These are phyloP conservation scores for Xylaria hypoxylon DNA, from an alignment of 2,329 filamentous ascomycete species.

Conservation along the genomic window DNA sequence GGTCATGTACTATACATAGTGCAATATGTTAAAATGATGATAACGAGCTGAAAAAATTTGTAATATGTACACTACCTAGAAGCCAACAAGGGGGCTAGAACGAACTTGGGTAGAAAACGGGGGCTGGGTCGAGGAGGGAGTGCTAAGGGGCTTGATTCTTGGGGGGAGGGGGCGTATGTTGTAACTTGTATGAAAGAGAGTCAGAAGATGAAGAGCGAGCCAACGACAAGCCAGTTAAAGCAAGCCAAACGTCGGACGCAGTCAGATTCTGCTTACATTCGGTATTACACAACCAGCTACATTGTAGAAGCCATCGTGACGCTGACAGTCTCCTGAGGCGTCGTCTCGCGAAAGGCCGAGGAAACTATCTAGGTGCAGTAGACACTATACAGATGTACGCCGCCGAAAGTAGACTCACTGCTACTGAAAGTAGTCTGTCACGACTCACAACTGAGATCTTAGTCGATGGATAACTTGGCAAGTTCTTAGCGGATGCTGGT, in stretches of 20 bases:
- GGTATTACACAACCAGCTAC: background rate
- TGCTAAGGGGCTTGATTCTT: conserved; percentile 15
- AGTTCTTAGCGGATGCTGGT: conserved; percentile 13
- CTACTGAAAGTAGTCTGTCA: background rate
- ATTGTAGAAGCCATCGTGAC: conserved; percentile 19
- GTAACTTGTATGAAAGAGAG: background rate
- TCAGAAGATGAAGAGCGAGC: conserved; percentile 11
- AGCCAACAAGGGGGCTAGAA: conserved; percentile 10
- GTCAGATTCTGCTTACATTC: conserved; percentile 27
- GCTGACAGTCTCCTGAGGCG: conserved; percentile 24
- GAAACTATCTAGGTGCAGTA: background rate
- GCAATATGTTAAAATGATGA: no score
- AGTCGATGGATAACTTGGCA: conserved; percentile 4
- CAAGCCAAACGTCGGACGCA: conserved; percentile 11
- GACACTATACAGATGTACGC: no score
- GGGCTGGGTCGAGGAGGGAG: conserved; percentile 11
- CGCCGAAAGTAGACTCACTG: background rate
- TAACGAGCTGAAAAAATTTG: conserved; percentile 26
- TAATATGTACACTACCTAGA: conserved; percentile 8
- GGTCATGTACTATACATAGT: background rate
- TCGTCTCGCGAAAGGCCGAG: conserved; percentile 15
- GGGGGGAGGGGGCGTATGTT: conserved; percentile 5
- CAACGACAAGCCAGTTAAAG: conserved; percentile 7
- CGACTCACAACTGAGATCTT: conserved; percentile 11
- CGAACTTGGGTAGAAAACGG: background rate